phyloP scores from a whole-genome alignment of 1,284 basidiomycete genomes.

The Leccinum fallax region DNA sequence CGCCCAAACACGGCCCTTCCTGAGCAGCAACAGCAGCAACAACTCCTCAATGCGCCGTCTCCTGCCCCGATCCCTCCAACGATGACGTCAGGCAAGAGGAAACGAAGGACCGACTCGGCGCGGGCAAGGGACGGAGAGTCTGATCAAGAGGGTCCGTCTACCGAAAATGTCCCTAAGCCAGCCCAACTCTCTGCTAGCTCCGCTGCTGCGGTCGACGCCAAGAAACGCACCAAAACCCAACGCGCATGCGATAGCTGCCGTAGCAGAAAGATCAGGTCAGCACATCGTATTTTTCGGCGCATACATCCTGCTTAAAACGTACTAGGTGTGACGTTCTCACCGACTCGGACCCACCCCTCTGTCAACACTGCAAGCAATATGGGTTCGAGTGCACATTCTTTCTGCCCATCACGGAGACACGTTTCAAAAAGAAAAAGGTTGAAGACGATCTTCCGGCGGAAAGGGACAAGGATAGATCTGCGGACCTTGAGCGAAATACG shows the following conservation, averaged over 20 bases:
- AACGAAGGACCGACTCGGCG: conserved; percentile 55
- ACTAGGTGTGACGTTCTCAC: conserved; percentile 74
- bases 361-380: conserved; percentile 89
- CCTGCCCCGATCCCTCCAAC: conserved; percentile 40
- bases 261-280: conserved; percentile 86
- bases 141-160: conserved; percentile 61
- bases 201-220: conserved; percentile 51
- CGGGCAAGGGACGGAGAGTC: conserved; percentile 50
- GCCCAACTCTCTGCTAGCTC: conserved; percentile 34
- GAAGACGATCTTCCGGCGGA: conserved; percentile 65
- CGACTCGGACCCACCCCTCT: conserved; percentile 74
- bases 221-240: conserved; percentile 89
- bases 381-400: conserved; percentile 95
- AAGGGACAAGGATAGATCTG: conserved; percentile 40
- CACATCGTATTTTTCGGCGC: conserved; percentile 20
- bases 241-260: conserved; percentile 92
- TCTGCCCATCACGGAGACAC: conserved; percentile 96
- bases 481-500: conserved; percentile 32
- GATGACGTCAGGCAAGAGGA: conserved; percentile 54
- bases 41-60: conserved; percentile 35
- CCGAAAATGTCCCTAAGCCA: conserved; percentile 42
- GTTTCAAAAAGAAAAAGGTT: conserved; percentile 93
- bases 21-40: conserved; percentile 36
- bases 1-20: conserved; percentile 36
- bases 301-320: conserved; percentile 22